phyloP scores from a whole-genome alignment of 371 early-diverging fungal genomes.

The Batkoa obscura region DNA sequence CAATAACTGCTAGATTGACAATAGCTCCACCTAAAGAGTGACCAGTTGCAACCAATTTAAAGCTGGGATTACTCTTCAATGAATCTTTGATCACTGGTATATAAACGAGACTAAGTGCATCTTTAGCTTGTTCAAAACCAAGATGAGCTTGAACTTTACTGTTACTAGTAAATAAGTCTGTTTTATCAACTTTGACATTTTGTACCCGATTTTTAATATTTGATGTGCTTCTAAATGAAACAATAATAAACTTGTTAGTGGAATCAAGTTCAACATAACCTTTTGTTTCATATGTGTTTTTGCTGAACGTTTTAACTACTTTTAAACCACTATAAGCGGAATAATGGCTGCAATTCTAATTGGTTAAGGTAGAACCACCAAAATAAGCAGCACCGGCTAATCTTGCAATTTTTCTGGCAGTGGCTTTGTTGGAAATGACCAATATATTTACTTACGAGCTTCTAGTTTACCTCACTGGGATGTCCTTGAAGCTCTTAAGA shows the following conservation, averaged over 20 bases:
- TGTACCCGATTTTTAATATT: not conserved
- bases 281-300: too few species aligned
- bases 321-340: too few species aligned
- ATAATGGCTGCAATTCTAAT: too few species aligned
- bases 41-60: conserved; percentile 6
- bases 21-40: conserved; percentile 8
- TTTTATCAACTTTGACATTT: not conserved
- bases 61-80: not conserved
- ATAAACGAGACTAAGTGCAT: not conserved
- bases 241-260: not conserved
- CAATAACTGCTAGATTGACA: not conserved
- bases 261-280: conserved; percentile 1
- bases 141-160: not conserved
- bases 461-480: too few species aligned
- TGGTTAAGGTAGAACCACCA: too few species aligned
- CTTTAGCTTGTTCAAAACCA: conserved; percentile 1
- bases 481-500: too few species aligned
- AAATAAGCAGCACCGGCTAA: too few species aligned
- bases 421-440: too few species aligned
- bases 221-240: not conserved
- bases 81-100: not conserved
- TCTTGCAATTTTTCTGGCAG: too few species aligned
- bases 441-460: too few species aligned
- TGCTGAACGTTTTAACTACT: too few species aligned
- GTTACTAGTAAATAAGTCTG: not conserved